Evolutionary conservation across 305 asterid species (phyloP).

Genomic region (Rubia tinctorum): DNA sequence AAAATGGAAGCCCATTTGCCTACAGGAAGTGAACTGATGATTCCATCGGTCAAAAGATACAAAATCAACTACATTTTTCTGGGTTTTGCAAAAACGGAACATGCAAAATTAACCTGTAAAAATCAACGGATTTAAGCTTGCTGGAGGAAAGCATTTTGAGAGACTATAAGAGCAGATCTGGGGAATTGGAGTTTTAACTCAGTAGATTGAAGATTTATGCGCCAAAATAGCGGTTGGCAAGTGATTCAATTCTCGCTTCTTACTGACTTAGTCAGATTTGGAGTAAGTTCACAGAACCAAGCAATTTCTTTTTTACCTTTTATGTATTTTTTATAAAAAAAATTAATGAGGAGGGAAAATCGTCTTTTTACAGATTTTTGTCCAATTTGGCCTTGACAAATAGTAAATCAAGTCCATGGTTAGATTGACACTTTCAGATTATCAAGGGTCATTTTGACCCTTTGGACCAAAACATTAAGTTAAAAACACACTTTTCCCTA

Average conservation of each 20-base stretch:
- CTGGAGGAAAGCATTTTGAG: conserved; percentile 64
- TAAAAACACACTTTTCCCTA: too few relatives aligned
- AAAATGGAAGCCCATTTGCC: background rate
- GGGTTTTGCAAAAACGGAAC: background rate
- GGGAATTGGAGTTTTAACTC: background rate
- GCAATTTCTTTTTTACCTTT: too few relatives aligned
- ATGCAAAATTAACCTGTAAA: conserved; percentile 62
- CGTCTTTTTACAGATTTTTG: too few relatives aligned
- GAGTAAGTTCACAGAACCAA: background rate
- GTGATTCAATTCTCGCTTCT: too few relatives aligned
- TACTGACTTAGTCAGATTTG: background rate
- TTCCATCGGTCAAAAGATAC: background rate
- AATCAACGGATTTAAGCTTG: conserved; percentile 93
- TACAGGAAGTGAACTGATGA: background rate
- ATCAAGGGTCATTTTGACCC: too few relatives aligned
- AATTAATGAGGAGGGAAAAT: too few relatives aligned
- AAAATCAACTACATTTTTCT: background rate
- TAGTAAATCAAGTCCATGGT: too few relatives aligned
- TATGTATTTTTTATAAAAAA: too few relatives aligned
- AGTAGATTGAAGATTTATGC: background rate
- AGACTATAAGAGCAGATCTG: conserved; percentile 25
- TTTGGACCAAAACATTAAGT: too few relatives aligned
- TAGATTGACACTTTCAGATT: too few relatives aligned
- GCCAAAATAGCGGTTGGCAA: background rate
- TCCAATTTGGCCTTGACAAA: too few relatives aligned